Evolutionary conservation across 176 grass and related monocot species (phyloP), one percentile per base, ranked within the genome.

Genomic region (Chrysopogon serrulatus): DNA sequence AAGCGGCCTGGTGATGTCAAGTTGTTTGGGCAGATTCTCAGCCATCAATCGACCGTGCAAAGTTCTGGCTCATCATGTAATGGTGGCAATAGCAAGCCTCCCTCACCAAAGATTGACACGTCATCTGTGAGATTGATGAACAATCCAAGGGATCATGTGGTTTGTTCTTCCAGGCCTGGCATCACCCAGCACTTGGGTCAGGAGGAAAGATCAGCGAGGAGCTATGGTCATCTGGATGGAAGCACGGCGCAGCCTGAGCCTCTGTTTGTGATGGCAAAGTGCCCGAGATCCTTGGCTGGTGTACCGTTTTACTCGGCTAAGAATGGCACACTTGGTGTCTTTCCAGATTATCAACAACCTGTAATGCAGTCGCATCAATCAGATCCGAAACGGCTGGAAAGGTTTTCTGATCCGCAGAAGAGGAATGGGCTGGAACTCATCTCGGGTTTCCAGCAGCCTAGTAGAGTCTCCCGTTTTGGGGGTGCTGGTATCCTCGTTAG

Each of bases 21-120:
- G 75, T 85, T 97, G 17, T 97, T 97, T 48, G 94, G 94, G 65
- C 69, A 87, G 82, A 94, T 97, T 86, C 90, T 95, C 43, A 90
- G 88, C 45, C 85, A 90, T 37, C 79, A 89, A 69, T 95, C 87
- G 11, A 68, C 90, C 10, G 59, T 79, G 76, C 93, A 95, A 73
- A 95, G 86, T 68, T 84, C 87, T 67, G 78, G 59, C 8, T 81
- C 80, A n/a, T 88, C 90, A 6, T 73, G 24, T 14, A 79, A 92
- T 56, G 88, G 66, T 65, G 88, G 10, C 74, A 88, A 86, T 79
- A 88, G 69, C 82, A 86, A 85, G 64, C 78, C 84, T 66, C 24
- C 73, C 12, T 85, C 78, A 2, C 73, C 81, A 62, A 87, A 69
- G 43, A 16, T 82, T 64, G 76, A 90, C 27, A 67, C 42, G 31